Conservation (phyloP, 2,329 filamentous ascomycete species). For the Aspergillus intermedius region DNA sequence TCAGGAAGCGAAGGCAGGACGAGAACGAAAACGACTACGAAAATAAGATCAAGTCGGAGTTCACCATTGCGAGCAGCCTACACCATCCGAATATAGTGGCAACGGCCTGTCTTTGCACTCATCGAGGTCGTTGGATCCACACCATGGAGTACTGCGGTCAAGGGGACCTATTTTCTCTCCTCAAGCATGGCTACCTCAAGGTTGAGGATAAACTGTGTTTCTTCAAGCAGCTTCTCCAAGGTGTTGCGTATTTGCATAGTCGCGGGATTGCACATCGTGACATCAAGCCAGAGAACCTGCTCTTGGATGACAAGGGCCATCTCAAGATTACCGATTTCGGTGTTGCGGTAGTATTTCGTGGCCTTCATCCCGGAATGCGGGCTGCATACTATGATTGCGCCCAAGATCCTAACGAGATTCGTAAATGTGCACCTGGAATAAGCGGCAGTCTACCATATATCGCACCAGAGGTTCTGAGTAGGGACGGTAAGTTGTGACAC, state of each 20-base stretch:
- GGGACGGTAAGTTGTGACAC: constrained; percentile 45
- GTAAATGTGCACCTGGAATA: constrained; percentile 69
- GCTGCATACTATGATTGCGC: constrained; percentile 68
- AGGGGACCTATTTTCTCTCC: constrained; percentile 71
- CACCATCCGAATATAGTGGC: constrained; percentile 84
- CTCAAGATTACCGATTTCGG: constrained; percentile 91
- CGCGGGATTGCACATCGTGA: constrained; percentile 86
- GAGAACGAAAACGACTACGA: constrained; percentile 71
- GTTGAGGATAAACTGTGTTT: constrained; percentile 68
- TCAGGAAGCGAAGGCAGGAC: constrained; percentile 62
- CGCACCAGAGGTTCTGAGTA: constrained; percentile 73
- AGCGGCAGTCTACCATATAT: constrained; percentile 84
- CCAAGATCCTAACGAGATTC: constrained; percentile 62
- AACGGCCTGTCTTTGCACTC: constrained; percentile 67
- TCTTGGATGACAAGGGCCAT: constrained; percentile 71
- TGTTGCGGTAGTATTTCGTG: constrained; percentile 77
- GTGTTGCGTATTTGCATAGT: constrained; percentile 71
- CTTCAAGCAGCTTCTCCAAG: constrained; percentile 83
- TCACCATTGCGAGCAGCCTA: constrained; percentile 75
- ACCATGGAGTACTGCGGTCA: constrained; percentile 89
- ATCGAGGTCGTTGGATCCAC: constrained; percentile 74
- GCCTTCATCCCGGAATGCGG: constrained; percentile 70
- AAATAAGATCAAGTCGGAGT: constrained; percentile 88
- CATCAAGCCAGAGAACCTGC: constrained; percentile 81
- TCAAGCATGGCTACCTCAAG: constrained; percentile 64